A percentile compares a stretch with the other conserved stretches of the same genome.
Conservation (phyloP, 2,329 filamentous ascomycete species). For the Microcyclospora pomicola region DNA sequence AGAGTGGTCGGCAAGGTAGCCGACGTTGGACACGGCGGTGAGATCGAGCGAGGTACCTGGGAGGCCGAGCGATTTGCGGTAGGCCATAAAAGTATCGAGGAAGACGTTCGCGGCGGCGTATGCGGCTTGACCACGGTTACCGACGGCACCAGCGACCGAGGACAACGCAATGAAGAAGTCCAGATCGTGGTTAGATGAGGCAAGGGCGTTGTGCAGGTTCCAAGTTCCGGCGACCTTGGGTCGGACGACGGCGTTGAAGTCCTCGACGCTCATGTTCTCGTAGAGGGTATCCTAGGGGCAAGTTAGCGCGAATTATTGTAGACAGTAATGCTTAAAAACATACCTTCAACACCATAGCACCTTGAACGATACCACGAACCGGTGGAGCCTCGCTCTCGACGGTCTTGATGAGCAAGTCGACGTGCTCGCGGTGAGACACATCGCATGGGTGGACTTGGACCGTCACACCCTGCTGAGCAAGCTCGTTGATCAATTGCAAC, state of each 20-base stretch:
- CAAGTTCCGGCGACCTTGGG: conserved; percentile 10
- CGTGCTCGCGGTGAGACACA: not conserved
- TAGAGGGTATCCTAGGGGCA: conserved; percentile 2
- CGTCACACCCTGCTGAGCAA: not conserved
- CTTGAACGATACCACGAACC: conserved; percentile 8
- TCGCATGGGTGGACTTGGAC: not conserved
- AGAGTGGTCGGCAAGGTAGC: conserved; percentile 7
- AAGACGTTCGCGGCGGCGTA: conserved; percentile 39
- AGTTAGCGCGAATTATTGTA: not conserved
- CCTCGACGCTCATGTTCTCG: conserved; percentile 3
- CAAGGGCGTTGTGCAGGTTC: conserved; percentile 33
- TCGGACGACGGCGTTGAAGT: conserved; percentile 1
- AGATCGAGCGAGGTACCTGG: conserved; percentile 17
- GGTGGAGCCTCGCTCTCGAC: conserved; percentile 2
- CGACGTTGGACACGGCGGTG: conserved; percentile 19
- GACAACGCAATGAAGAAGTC: conserved; percentile 40
- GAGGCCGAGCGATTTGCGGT: conserved; percentile 14
- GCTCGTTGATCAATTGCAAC: not conserved
- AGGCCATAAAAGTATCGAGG: conserved; percentile 15
- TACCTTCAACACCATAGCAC: conserved; percentile 7
- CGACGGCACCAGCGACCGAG: conserved; percentile 41
- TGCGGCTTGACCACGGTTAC: conserved; percentile 43
- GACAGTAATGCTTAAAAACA: not conserved
- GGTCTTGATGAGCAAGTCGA: conserved; percentile 2
- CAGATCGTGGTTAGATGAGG: conserved; percentile 6